Conservation (phyloP, 768 basidiomycete genomes). For the Hebeloma cylindrosporum region DNA sequence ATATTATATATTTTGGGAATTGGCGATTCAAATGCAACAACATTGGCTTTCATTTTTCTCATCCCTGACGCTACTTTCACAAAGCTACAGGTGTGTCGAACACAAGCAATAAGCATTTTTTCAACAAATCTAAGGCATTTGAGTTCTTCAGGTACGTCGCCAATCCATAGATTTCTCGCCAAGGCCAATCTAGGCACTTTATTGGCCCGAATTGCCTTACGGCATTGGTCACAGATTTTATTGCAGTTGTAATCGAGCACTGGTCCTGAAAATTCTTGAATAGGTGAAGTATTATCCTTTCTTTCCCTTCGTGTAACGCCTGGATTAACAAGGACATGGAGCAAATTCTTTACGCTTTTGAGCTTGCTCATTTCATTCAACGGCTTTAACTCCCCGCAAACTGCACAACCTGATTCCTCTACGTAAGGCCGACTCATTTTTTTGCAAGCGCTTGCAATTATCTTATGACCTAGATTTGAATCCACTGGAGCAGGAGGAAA, state of each 20-base stretch:
- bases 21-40: conserved; percentile 24
- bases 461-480: background rate
- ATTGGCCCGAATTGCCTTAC: background rate
- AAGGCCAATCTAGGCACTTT: conserved; percentile 14
- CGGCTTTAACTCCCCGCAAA: conserved; percentile 26
- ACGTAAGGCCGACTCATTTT: background rate
- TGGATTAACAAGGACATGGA: conserved; percentile 1
- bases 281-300: background rate
- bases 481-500: conserved; percentile 9
- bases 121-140: conserved; percentile 20
- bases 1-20: conserved; percentile 23
- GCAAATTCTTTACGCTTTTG: conserved; percentile 6
- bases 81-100: conserved; percentile 24
- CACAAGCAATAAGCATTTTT: conserved; percentile 24
- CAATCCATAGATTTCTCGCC: conserved; percentile 18
- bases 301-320: conserved; percentile 9
- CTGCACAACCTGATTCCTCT: conserved; percentile 31
- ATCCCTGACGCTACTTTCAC: conserved; percentile 24
- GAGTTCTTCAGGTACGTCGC: conserved; percentile 14
- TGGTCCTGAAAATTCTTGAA: conserved; percentile 11
- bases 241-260: conserved; percentile 13
- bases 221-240: conserved; percentile 11
- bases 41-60: conserved; percentile 26
- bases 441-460: conserved; percentile 3
- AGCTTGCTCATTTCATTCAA: conserved; percentile 16